Evolutionary conservation across 768 basidiomycete species (phyloP), one percentile per base, ranked within the genome.

Genomic region (Auricularia heimuer): DNA sequence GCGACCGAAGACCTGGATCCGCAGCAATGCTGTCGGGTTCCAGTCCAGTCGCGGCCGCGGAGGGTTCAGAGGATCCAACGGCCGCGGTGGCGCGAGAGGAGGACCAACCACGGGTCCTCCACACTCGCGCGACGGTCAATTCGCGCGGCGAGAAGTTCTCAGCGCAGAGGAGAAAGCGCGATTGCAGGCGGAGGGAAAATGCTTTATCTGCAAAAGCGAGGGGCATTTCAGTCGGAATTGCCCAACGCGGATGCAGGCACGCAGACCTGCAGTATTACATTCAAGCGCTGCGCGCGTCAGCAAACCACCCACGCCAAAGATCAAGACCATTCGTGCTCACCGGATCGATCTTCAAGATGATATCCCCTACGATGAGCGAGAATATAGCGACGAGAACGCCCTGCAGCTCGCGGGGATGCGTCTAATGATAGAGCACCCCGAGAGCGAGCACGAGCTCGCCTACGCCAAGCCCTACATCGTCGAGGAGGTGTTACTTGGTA

Each of bases 191-290:
- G 67, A 70, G 44, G 72, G 73, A 0, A 64, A 68, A 4, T 77
- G 76, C 65, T 76, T 73, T 47, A 65, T 61, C 7, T 77, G 75
- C 64, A 64, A 69, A 16, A 68, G 72, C 44, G 14, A 63, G 0
- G 73, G 74, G 1, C 75, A 77, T 65, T 64, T 73, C 16, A 67
- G 71, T 2, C 21, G 73, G 0, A 71, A 76, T 42, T 78, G 75
- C 56, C 74, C 74, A 7, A 47, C 69, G 24, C 67, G 65, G 1
- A 72, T 67, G 24, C 65, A 62, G 3, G 66, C 71, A 4, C 61
- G 56, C 2, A 62, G n/a, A 4, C 47, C 47, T 4, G 14, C 16
- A 3, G 47, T 14, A 3, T 4, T 51, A 4, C 47, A 51, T 4
- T 21, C n/a, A 3, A 51, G 18, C 4, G 14, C 47, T 1, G 47